Conservation (phyloP, 2,329 filamentous ascomycete genomes). For the Verticillium nubilum region DNA sequence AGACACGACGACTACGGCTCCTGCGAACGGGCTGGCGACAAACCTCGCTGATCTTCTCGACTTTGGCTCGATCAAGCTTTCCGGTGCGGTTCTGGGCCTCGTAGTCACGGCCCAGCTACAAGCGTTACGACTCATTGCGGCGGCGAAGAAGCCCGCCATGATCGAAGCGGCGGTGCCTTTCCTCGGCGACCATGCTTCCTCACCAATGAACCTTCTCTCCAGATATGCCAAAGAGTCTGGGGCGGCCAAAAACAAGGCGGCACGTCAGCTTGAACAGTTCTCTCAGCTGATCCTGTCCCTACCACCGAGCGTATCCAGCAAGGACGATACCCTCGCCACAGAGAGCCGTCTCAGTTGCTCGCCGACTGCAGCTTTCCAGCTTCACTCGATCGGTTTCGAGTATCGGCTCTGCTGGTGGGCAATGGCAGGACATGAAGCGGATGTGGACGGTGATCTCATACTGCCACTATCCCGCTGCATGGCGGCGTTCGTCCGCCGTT, state of each 20-base stretch:
- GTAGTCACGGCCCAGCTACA: constrained; percentile 62
- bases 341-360: constrained; percentile 50
- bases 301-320: constrained; percentile 59
- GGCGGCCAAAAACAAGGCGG: constrained; percentile 49
- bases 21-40: constrained; percentile 22
- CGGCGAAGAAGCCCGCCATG: constrained; percentile 51
- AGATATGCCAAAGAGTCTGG: constrained; percentile 34
- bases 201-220: constrained; percentile 53
- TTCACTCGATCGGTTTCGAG: constrained; percentile 60
- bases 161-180: constrained; percentile 53
- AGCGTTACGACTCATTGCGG: constrained; percentile 56
- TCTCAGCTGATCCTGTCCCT: constrained; percentile 61
- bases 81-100: constrained; percentile 42
- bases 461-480: constrained; percentile 60
- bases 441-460: constrained; percentile 59
- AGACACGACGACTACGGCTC: not conserved
- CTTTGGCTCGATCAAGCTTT: constrained; percentile 42
- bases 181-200: constrained; percentile 47
- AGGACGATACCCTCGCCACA: constrained; percentile 51
- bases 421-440: constrained; percentile 52
- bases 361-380: constrained; percentile 52
- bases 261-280: constrained; percentile 61
- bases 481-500: constrained; percentile 53
- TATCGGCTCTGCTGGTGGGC: constrained; percentile 62
- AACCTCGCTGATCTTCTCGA: constrained; percentile 55